phyloP scores from a whole-genome alignment of 2,329 filamentous ascomycete species.

The Echinosphaeria canescens region DNA sequence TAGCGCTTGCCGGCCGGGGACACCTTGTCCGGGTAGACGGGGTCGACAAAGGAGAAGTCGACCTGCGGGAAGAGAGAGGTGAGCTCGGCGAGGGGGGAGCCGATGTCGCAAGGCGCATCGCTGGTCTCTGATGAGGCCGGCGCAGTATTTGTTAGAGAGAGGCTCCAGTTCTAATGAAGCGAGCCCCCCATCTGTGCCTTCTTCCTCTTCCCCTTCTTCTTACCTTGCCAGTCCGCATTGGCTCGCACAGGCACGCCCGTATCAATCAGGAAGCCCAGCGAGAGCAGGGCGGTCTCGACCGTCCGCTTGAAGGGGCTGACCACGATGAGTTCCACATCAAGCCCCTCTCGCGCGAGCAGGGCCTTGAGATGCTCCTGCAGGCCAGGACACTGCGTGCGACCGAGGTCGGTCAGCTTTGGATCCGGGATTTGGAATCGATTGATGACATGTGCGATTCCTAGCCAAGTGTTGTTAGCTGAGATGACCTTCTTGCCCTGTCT shows the following conservation, averaged over 20 bases:
- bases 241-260: constrained; percentile 29
- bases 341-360: constrained; percentile 16
- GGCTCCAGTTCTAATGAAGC: too few relatives aligned
- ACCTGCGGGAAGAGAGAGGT: constrained; percentile 26
- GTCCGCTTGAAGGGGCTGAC: constrained; percentile 44
- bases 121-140: too few relatives aligned
- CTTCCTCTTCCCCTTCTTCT: neutral
- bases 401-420: constrained; percentile 25
- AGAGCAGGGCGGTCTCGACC: constrained; percentile 37
- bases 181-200: neutral
- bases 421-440: constrained; percentile 22
- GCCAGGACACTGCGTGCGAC: constrained; percentile 21
- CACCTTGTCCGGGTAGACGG: constrained; percentile 40
- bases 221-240: constrained; percentile 44
- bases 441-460: neutral
- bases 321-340: constrained; percentile 29
- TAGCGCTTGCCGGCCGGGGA: constrained; percentile 21
- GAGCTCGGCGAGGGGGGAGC: constrained; percentile 21
- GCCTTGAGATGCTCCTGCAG: constrained; percentile 19
- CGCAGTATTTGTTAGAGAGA: too few relatives aligned
- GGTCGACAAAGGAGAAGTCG: constrained; percentile 33
- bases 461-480: neutral
- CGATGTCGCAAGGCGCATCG: constrained; percentile 36
- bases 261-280: constrained; percentile 34
- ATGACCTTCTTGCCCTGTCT: too few relatives aligned